Base-by-base conservation (phyloP, 352 stramenopile genomes). In the Pythium apleroticum region DNA sequence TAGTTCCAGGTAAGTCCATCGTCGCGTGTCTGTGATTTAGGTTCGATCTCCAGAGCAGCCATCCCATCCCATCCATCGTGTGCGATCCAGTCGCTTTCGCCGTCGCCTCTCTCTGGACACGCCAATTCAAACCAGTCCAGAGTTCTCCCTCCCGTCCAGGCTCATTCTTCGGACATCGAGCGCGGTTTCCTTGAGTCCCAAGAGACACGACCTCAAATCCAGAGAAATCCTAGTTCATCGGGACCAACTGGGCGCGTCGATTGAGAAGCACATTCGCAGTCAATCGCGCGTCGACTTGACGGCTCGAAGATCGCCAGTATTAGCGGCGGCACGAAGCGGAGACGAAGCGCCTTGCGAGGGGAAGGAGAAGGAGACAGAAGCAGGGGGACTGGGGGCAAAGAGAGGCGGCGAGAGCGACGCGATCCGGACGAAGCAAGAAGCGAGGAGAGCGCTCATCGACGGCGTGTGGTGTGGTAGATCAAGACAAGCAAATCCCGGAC, bases 11-110 rank as follows among this genome's bases (percentile, higher is more conserved):
- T 50, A 50, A 50, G 43, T 50, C 43, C 43, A 28, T 50, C 43
- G 43, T 50, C 43, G 43, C 43, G 20, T 50, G 43, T 50, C 43
- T 50, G 43, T 50, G 43, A 11, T 50, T 50, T 50, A 50, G 43
- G 43, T 50, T 12, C 43, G 43, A 50, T 20, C 43, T 28, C 43
- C 43, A 20, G 43, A 20, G 43, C 43, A 27, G 17, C 43, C 43
- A 27, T 25, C 43, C n/a, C n/a, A 5, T n/a, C n/a, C n/a, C n/a
- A n/a, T n/a, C n/a, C n/a, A n/a, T n/a, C n/a, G n/a, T 7, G 43
- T 50, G 43, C 19, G 43, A 50, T 50, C 43, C 43, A 50, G 19
- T 50, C 43, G 43, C 43, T 50, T 25, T 50, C 43, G 43, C 43
- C 19, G 39, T 50, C 43, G 10, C 43, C 43, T 49, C 41, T 49